Percentiles rank a stretch among this genome's conserved stretches.
Conservation (phyloP, 345 rosid species). For the Sisymbrium altissimum region DNA sequence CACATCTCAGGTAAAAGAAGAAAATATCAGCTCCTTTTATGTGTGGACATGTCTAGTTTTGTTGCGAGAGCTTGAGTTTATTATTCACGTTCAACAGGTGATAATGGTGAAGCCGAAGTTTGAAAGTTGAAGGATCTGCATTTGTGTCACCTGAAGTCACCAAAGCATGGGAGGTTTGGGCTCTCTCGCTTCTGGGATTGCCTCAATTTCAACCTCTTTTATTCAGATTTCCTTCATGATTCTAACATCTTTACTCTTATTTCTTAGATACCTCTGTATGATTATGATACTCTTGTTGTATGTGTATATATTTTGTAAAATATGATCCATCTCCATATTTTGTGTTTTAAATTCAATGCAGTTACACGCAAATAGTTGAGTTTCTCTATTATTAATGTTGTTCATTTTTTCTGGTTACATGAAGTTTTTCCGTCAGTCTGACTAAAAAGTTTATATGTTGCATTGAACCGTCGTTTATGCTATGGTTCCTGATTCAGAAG, state of each 20-base stretch:
- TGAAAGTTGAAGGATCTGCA: slow-evolving; percentile 68
- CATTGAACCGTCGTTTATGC: too few species aligned
- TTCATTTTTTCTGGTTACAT: too few species aligned
- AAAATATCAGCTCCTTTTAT: neutral
- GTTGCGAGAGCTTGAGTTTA: slow-evolving; percentile 1
- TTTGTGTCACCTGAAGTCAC: slow-evolving; percentile 58
- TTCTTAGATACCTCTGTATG: neutral
- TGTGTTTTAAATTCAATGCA: neutral
- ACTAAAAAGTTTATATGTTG: too few species aligned
- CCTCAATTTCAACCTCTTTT: slow-evolving; percentile 73
- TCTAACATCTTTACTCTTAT: slow-evolving; percentile 33
- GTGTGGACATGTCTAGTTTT: neutral
- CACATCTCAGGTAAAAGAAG: slow-evolving; percentile 58
- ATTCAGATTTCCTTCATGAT: slow-evolving; percentile 39
- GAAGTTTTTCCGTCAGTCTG: too few species aligned
- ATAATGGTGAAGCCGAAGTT: slow-evolving; percentile 61
- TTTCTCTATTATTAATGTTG: too few species aligned
- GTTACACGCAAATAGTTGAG: neutral
- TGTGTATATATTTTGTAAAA: neutral
- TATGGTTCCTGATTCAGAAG: too few species aligned
- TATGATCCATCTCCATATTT: neutral
- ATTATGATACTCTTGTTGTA: neutral
- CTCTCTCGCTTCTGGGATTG: slow-evolving; percentile 73
- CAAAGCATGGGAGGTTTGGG: slow-evolving; percentile 68
- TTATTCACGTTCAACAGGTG: slow-evolving; percentile 43